A percentile compares a stretch with the other conserved stretches of the same genome.
Evolutionary conservation across 225 moss, liverwort and hornwort genomes (phyloP).

Genomic region (Sphagnum tenellum): DNA sequence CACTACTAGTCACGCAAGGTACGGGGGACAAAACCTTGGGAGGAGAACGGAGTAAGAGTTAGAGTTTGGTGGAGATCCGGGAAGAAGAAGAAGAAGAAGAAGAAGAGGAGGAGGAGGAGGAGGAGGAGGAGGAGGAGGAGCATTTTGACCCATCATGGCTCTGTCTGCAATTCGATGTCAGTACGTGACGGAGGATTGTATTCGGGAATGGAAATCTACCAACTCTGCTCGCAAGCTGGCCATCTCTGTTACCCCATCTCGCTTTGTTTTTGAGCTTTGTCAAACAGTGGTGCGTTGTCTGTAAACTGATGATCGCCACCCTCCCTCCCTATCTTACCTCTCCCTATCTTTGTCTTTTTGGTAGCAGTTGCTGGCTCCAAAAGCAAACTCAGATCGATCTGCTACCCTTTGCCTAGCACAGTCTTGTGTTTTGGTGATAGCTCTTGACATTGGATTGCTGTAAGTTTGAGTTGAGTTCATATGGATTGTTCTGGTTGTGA

Average conservation of each 20-base stretch:
- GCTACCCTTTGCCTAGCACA: neutral
- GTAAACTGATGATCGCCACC: no score
- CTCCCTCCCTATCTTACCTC: no score
- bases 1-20: no score
- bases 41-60: no score
- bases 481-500: neutral
- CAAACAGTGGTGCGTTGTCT: slow-evolving; percentile 65
- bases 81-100: no score
- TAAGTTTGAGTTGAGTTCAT: neutral
- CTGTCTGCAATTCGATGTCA: slow-evolving; percentile 65
- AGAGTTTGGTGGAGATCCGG: no score
- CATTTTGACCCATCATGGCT: slow-evolving; percentile 15
- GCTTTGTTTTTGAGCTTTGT: slow-evolving; percentile 87
- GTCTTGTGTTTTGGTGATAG: neutral
- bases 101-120: no score
- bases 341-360: neutral
- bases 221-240: slow-evolving; percentile 70
- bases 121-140: no score
- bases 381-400: no score
- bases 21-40: no score
- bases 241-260: slow-evolving; percentile 35
- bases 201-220: slow-evolving; percentile 80
- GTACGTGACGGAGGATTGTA: slow-evolving; percentile 77
- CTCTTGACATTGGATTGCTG: slow-evolving; percentile 3
- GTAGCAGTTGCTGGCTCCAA: slow-evolving; percentile 3